Percentiles rank a stretch among this genome's conserved stretches.
Conservation (phyloP, 352 stramenopile genomes). For the Hyaloperonospora arabidopsidis region DNA sequence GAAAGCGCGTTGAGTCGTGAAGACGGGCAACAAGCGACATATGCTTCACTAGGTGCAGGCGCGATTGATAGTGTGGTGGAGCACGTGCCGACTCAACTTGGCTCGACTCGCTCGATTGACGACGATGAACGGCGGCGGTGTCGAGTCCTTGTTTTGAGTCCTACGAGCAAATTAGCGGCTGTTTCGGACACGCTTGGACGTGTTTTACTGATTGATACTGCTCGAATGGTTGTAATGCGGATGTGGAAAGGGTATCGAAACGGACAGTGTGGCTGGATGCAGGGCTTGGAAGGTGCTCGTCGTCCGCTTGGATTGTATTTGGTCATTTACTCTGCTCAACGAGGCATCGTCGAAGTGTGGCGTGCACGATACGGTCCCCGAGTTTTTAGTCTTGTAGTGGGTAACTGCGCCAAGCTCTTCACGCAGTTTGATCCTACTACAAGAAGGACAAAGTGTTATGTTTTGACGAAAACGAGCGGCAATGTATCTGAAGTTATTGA, state of each 20-base stretch:
- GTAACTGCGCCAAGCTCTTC: constrained; percentile 57
- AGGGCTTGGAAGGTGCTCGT: constrained; percentile 44
- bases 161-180: constrained; percentile 55
- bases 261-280: constrained; percentile 77
- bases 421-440: constrained; percentile 37
- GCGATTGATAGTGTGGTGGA: constrained; percentile 52
- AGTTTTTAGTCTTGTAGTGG: constrained; percentile 69
- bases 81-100: constrained; percentile 60
- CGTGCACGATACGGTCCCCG: constrained; percentile 62
- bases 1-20: constrained; percentile 9
- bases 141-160: constrained; percentile 57
- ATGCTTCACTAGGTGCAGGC: constrained; percentile 22
- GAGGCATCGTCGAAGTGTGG: constrained; percentile 80
- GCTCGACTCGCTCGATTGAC: constrained; percentile 39
- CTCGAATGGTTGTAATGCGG: constrained; percentile 70
- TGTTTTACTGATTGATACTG: constrained; percentile 71
- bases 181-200: constrained; percentile 70
- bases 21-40: constrained; percentile 8
- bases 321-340: constrained; percentile 79
- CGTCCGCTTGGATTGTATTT: constrained; percentile 58
- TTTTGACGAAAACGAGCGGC: constrained; percentile 34
- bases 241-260: constrained; percentile 87
- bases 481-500: constrained; percentile 48
- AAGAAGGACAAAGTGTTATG: constrained; percentile 41
- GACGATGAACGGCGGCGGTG: constrained; percentile 58